Evolutionary conservation across 169 alveolate genomes (phyloP).

Genomic region (Theileria annulata): DNA sequence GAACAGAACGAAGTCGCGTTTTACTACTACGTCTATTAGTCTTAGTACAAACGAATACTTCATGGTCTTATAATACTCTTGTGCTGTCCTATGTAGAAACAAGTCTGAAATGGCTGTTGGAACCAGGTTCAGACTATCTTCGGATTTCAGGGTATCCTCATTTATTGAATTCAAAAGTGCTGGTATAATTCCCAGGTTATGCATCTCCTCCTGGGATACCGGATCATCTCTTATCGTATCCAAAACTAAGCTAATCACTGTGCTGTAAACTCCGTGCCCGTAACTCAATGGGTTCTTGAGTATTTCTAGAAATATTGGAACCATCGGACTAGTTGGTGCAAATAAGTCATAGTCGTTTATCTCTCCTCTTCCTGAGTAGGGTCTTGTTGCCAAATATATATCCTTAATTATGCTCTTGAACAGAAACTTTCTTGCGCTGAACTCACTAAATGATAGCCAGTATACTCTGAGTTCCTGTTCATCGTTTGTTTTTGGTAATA

Average conservation of each 20-base stretch:
- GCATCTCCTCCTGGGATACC: slow-evolving; percentile 68
- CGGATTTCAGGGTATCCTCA: slow-evolving; percentile 71
- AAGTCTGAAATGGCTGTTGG: slow-evolving; percentile 72
- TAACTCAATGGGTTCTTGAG: slow-evolving; percentile 65
- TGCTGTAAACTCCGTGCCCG: slow-evolving; percentile 74
- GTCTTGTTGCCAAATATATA: slow-evolving; percentile 35
- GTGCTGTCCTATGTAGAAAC: slow-evolving; percentile 73
- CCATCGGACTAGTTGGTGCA: slow-evolving; percentile 35
- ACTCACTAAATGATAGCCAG: slow-evolving; percentile 54
- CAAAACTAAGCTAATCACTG: slow-evolving; percentile 67
- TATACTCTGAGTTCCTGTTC: slow-evolving; percentile 34
- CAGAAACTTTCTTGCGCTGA: slow-evolving; percentile 53
- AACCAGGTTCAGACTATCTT: slow-evolving; percentile 64
- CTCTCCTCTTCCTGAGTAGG: slow-evolving; percentile 41
- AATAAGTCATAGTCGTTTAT: slow-evolving; percentile 56
- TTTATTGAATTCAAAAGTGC: slow-evolving; percentile 69
- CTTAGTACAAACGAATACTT: slow-evolving; percentile 66
- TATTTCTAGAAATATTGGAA: slow-evolving; percentile 62
- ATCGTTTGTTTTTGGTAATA: slow-evolving; percentile 29
- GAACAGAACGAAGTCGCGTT: slow-evolving; percentile 73
- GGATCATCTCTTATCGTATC: slow-evolving; percentile 78
- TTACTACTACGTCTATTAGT: slow-evolving; percentile 64
- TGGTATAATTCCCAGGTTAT: slow-evolving; percentile 66
- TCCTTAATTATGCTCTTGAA: slow-evolving; percentile 51
- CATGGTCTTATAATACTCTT: slow-evolving; percentile 64